Evolutionary conservation across 2,329 filamentous ascomycete genomes (phyloP).

Genomic region (Pseudopithomyces maydicus): DNA sequence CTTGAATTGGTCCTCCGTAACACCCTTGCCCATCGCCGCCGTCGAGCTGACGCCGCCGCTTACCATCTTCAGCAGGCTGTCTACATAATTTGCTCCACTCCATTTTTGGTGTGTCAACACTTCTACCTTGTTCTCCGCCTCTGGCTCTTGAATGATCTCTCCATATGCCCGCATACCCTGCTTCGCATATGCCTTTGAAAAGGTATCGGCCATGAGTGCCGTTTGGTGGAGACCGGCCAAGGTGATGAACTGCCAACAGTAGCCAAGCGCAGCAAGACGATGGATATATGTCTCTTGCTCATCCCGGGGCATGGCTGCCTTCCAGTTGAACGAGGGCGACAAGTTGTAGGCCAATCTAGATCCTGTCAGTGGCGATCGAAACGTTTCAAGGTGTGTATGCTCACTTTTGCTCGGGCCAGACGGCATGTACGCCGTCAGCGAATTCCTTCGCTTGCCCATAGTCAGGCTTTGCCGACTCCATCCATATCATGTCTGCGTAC

Average conservation of each 20-base stretch:
- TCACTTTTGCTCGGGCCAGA: constrained; percentile 95
- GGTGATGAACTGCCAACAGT: constrained; percentile 99
- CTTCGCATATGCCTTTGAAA: constrained; percentile 79
- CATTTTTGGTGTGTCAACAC: constrained; percentile 99
- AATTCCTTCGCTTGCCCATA: constrained; percentile 91
- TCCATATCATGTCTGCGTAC: constrained; percentile 97
- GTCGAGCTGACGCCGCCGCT: constrained; percentile 90
- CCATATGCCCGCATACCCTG: constrained; percentile 96
- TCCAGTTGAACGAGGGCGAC: constrained; percentile 99
- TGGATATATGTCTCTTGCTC: constrained; percentile 98
- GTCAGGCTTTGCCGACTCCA: constrained; percentile 97
- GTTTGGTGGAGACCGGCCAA: constrained; percentile 95
- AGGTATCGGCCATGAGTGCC: constrained; percentile 87
- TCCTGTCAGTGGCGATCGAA: constrained; percentile 9
- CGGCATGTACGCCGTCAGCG: constrained; percentile 88
- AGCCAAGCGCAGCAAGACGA: constrained; percentile 83
- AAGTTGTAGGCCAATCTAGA: constrained; percentile 92
- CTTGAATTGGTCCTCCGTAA: constrained; percentile 97
- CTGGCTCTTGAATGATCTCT: constrained; percentile 95
- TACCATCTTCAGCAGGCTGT: constrained; percentile 96
- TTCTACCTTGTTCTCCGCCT: constrained; percentile 88
- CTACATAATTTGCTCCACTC: constrained; percentile 92
- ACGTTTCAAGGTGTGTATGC: constrained; percentile 37
- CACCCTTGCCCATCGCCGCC: constrained; percentile 94
- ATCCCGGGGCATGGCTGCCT: constrained; percentile 85